Evolutionary conservation across 306 rosid species (phyloP).

Genomic region (Cucurbita pepo): DNA sequence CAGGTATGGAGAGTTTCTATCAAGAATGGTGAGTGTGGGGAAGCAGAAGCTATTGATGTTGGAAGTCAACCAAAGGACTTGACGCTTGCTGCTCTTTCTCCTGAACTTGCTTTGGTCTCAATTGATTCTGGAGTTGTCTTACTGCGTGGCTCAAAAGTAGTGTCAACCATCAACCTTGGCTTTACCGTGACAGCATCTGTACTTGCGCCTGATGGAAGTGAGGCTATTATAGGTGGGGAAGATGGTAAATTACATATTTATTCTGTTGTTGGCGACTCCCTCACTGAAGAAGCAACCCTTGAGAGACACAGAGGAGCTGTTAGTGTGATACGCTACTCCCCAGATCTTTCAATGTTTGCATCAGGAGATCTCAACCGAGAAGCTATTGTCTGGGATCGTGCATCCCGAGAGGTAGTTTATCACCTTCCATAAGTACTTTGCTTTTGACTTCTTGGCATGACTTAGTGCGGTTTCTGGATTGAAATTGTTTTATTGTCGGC

Average conservation of each 20-base stretch:
- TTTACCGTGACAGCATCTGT: constrained; percentile 72
- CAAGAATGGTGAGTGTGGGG: constrained; percentile 56
- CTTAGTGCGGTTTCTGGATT: neutral
- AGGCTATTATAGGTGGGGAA: constrained; percentile 87
- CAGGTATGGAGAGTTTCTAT: constrained; percentile 69
- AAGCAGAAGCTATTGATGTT: constrained; percentile 67
- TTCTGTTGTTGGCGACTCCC: constrained; percentile 52
- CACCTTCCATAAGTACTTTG: neutral
- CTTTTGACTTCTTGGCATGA: neutral
- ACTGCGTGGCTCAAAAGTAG: constrained; percentile 53
- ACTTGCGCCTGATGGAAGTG: constrained; percentile 83
- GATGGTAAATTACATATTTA: constrained; percentile 79
- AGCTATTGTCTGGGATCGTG: constrained; percentile 77
- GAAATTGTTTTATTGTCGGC: neutral
- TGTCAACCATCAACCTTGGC: constrained; percentile 72
- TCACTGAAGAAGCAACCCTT: constrained; percentile 66
- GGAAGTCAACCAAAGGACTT: constrained; percentile 90
- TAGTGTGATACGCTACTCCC: constrained; percentile 74
- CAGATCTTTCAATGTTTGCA: constrained; percentile 88
- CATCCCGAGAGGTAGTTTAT: constrained; percentile 49
- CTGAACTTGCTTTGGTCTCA: constrained; percentile 74
- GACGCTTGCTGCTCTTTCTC: constrained; percentile 60
- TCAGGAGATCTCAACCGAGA: constrained; percentile 94
- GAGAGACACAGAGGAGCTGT: constrained; percentile 92
- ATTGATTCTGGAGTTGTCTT: constrained; percentile 73